These are phyloP conservation scores for Tephrocybe sp. DNA, from an alignment of 768 basidiomycete genomes.

Conservation along the genomic window DNA sequence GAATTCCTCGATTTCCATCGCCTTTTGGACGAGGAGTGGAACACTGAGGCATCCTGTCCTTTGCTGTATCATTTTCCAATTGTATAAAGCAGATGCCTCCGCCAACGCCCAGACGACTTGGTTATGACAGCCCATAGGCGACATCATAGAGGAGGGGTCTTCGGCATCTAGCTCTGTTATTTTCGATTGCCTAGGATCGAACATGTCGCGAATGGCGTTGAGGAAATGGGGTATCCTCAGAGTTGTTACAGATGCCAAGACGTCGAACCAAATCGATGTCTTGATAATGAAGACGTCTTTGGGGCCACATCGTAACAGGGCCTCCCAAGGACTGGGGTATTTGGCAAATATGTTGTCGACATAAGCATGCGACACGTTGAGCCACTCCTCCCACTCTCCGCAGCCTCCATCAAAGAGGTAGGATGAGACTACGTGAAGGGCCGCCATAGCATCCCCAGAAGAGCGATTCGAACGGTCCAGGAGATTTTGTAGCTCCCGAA, in stretches of 20 bases:
- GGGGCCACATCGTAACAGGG: conserved; percentile 43
- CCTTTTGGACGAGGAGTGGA: conserved; percentile 56
- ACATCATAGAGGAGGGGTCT: conserved; percentile 67
- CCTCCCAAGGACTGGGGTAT: conserved; percentile 40
- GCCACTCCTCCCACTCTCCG: conserved; percentile 69
- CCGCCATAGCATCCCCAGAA: conserved; percentile 77
- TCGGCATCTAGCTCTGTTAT: conserved; percentile 29
- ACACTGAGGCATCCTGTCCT: conserved; percentile 51
- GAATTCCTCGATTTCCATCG: conserved; percentile 47
- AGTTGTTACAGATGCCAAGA: conserved; percentile 77
- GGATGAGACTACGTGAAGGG: conserved; percentile 72
- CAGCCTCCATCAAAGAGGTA: conserved; percentile 78
- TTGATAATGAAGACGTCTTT: conserved; percentile 76
- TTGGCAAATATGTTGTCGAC: conserved; percentile 46
- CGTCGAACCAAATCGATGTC: conserved; percentile 87
- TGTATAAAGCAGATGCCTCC: conserved; percentile 63
- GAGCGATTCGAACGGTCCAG: conserved; percentile 28
- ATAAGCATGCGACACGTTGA: conserved; percentile 59
- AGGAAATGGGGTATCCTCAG: conserved; percentile 58
- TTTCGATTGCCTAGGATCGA: conserved; percentile 43
- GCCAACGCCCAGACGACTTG: conserved; percentile 77
- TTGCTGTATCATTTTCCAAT: conserved; percentile 57
- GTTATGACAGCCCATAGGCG: conserved; percentile 86
- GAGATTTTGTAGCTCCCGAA: conserved; percentile 24
- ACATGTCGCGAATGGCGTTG: conserved; percentile 54